Conservation (phyloP, 2,329 filamentous ascomycete genomes). For the Colletotrichum cereale region DNA sequence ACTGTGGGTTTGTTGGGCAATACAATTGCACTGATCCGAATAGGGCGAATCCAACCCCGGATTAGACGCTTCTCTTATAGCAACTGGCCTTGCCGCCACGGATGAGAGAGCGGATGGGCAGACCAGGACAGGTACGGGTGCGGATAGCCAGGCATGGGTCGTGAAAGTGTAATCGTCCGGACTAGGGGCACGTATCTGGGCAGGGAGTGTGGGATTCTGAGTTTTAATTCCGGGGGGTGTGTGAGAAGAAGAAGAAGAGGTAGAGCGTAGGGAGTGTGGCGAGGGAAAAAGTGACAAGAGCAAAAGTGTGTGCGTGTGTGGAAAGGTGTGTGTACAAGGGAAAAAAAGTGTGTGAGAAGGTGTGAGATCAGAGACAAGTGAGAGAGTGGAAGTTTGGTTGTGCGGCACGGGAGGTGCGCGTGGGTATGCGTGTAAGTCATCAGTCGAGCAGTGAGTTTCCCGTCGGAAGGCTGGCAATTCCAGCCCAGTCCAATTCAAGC, state of each 20-base stretch:
- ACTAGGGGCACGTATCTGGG: slow-evolving; percentile 23
- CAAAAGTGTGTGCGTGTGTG: slow-evolving; percentile 5
- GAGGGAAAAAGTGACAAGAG: slow-evolving; percentile 28
- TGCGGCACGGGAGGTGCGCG: slow-evolving; percentile 43
- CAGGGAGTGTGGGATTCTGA: slow-evolving; percentile 29
- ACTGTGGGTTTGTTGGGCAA: slow-evolving; percentile 25
- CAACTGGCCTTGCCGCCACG: slow-evolving; percentile 31
- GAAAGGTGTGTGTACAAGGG: slow-evolving; percentile 13
- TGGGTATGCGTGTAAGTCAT: slow-evolving; percentile 33
- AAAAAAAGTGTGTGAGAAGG: slow-evolving; percentile 11
- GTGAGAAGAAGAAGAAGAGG: background rate
- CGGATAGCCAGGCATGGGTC: slow-evolving; percentile 35
- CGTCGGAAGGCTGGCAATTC: slow-evolving; percentile 33
- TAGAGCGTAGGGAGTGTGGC: slow-evolving; percentile 17
- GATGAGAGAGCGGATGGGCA: slow-evolving; percentile 34
- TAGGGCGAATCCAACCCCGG: slow-evolving; percentile 21
- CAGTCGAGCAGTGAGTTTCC: slow-evolving; percentile 16
- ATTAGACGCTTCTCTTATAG: slow-evolving; percentile 39
- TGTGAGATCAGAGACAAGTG: slow-evolving; percentile 14
- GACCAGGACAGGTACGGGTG: slow-evolving; percentile 36
- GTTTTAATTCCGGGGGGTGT: slow-evolving; percentile 4
- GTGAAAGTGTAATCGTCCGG: slow-evolving; percentile 38
- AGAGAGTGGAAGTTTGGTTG: slow-evolving; percentile 33
- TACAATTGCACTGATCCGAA: slow-evolving; percentile 28
- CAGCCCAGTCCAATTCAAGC: slow-evolving; percentile 27